phyloP scores from a whole-genome alignment of 345 rosid species.

The Triadica sebifera region DNA sequence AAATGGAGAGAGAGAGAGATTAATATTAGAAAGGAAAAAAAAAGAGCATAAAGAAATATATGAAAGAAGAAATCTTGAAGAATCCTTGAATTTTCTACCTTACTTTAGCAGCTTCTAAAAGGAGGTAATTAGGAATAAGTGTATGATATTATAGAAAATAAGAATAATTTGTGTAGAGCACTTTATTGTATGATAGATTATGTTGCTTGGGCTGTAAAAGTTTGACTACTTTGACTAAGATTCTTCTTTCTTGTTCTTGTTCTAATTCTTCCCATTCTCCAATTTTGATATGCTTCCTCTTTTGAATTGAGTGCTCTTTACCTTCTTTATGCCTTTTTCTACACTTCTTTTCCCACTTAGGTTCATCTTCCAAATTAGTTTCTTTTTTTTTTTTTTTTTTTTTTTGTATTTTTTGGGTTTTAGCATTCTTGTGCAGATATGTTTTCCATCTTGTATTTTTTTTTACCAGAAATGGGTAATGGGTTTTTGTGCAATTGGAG shows the following conservation, averaged over 20 bases:
- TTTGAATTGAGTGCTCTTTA: constrained; percentile 22
- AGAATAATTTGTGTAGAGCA: constrained; percentile 17
- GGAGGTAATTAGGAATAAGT: background rate
- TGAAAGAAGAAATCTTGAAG: constrained; percentile 12
- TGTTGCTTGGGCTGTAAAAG: constrained; percentile 37
- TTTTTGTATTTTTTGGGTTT: too few species aligned
- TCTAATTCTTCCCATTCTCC: constrained; percentile 26
- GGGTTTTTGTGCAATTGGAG: background rate
- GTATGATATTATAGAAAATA: constrained; percentile 3
- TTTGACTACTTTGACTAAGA: constrained; percentile 38
- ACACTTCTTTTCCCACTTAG: constrained; percentile 1
- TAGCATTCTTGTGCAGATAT: constrained; percentile 1
- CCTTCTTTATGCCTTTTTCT: constrained; percentile 10
- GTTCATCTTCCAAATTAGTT: constrained; percentile 1
- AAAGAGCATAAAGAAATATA: background rate
- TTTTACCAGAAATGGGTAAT: constrained; percentile 7
- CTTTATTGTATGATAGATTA: constrained; percentile 30
- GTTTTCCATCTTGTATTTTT: background rate
- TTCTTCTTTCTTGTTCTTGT: constrained; percentile 17
- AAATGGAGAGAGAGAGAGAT: background rate
- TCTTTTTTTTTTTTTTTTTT: background rate
- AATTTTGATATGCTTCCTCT: constrained; percentile 35
- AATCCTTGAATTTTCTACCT: background rate
- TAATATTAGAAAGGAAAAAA: too few species aligned
- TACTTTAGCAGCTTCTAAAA: background rate